phyloP scores from a whole-genome alignment of 495 filamentous ascomycete species.

The Endocarpon pusillum region DNA sequence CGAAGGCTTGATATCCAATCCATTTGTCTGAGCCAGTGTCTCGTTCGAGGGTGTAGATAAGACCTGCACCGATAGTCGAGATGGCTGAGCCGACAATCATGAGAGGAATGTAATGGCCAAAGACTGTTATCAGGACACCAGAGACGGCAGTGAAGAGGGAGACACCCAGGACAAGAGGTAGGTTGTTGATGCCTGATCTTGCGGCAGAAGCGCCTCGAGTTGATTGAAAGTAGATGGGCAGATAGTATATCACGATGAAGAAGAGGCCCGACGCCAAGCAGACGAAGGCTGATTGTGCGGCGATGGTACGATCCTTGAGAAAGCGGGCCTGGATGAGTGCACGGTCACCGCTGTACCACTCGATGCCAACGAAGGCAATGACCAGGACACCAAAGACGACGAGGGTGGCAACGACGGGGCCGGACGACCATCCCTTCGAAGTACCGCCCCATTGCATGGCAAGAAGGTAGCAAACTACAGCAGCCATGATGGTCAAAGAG shows the following conservation, averaged over 20 bases:
- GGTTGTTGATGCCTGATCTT: conserved; percentile 31
- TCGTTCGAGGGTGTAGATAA: conserved; percentile 19
- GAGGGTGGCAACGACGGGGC: conserved; percentile 16
- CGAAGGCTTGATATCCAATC: conserved; percentile 25
- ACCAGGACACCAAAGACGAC: conserved; percentile 19
- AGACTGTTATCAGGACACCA: conserved; percentile 15
- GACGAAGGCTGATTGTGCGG: conserved; percentile 16
- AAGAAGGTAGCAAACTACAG: conserved; percentile 1
- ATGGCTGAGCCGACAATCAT: conserved; percentile 13
- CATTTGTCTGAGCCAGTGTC: conserved; percentile 13
- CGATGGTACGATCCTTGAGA: conserved; percentile 25
- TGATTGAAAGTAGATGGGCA: conserved; percentile 48
- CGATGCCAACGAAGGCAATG: conserved; percentile 10
- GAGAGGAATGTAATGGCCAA: conserved; percentile 20
- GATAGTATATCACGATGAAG: conserved; percentile 36
- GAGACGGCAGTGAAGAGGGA: conserved; percentile 15
- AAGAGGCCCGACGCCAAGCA: conserved; percentile 28
- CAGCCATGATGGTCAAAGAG: background rate
- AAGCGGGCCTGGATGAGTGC: conserved; percentile 24
- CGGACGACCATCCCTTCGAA: conserved; percentile 16
- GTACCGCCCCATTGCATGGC: conserved; percentile 26
- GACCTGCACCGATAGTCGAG: conserved; percentile 15
- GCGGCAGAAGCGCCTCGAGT: conserved; percentile 28
- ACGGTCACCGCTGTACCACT: conserved; percentile 6
- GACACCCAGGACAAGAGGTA: conserved; percentile 30